Conservation (phyloP, 1,284 basidiomycete species). For the Trametes sp. region DNA sequence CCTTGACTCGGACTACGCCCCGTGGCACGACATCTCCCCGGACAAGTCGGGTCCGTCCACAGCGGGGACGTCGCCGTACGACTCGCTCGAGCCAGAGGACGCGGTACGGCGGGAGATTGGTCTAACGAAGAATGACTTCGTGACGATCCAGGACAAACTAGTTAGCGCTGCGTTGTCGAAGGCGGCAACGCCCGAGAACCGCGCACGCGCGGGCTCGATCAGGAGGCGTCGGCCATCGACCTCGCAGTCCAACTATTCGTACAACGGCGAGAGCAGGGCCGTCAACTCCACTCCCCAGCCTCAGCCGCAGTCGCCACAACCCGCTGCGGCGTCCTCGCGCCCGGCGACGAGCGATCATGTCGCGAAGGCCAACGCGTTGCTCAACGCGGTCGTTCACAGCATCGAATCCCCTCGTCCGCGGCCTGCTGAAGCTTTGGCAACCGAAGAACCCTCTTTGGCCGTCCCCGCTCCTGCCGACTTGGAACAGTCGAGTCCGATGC, state of each 20-base stretch:
- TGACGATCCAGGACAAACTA: conserved; percentile 75
- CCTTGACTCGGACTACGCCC: conserved; percentile 52
- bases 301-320: conserved; percentile 42
- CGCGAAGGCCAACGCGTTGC: conserved; percentile 66
- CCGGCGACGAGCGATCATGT: conserved; percentile 42
- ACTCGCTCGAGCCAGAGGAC: conserved; percentile 69
- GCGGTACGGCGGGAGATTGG: conserved; percentile 69
- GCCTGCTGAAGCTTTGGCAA: conserved; percentile 31
- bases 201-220: conserved; percentile 59
- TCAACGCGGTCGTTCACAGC: conserved; percentile 73
- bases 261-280: conserved; percentile 58
- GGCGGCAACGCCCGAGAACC: conserved; percentile 59
- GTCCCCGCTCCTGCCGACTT: conserved; percentile 35
- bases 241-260: conserved; percentile 79
- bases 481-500: conserved; percentile 52
- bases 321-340: conserved; percentile 26
- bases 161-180: conserved; percentile 66
- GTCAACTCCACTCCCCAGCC: conserved; percentile 59
- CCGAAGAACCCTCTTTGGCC: conserved; percentile 39
- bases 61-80: conserved; percentile 55
- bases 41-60: conserved; percentile 56
- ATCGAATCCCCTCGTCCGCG: conserved; percentile 56
- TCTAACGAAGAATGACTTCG: conserved; percentile 71
- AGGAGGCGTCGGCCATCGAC: conserved; percentile 77
- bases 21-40: conserved; percentile 67